phyloP scores from a whole-genome alignment of 225 moss, liverwort and hornwort species.

The Polytrichum formosum region DNA sequence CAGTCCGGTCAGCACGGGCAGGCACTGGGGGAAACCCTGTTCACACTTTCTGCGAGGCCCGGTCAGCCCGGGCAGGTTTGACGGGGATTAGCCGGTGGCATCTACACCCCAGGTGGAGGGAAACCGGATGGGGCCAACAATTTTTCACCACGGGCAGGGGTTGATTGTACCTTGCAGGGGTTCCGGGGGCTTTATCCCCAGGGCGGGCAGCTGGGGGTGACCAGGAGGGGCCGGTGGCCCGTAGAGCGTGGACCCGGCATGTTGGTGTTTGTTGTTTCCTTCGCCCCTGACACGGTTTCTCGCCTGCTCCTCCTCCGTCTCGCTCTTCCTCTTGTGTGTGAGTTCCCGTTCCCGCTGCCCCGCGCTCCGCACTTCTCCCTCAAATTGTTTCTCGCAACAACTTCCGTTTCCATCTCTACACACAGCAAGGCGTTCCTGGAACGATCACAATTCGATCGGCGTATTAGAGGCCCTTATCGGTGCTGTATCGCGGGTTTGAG shows the following conservation, averaged over 20 bases:
- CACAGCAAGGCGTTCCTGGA: no score
- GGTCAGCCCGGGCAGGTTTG: background rate
- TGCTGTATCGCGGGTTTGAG: background rate
- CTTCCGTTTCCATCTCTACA: no score
- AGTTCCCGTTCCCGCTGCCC: no score
- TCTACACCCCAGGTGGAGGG: background rate
- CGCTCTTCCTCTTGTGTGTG: background rate
- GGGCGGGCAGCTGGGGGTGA: no score
- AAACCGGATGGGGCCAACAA: background rate
- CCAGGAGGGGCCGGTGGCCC: no score
- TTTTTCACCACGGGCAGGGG: background rate
- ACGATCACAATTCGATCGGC: background rate
- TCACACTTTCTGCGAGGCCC: constrained; percentile 1
- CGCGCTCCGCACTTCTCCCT: no score
- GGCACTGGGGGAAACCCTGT: background rate
- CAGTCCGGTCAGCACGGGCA: constrained; percentile 3
- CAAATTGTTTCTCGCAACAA: no score
- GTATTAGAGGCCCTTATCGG: background rate
- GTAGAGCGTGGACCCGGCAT: no score
- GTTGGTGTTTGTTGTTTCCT: background rate
- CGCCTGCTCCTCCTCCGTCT: background rate
- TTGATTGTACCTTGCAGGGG: no score
- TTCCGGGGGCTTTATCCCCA: no score
- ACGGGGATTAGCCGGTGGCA: background rate
- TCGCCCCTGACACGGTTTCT: constrained; percentile 1